Conservation (phyloP, 2,329 filamentous ascomycete species). For the Colletotrichum sp. region DNA sequence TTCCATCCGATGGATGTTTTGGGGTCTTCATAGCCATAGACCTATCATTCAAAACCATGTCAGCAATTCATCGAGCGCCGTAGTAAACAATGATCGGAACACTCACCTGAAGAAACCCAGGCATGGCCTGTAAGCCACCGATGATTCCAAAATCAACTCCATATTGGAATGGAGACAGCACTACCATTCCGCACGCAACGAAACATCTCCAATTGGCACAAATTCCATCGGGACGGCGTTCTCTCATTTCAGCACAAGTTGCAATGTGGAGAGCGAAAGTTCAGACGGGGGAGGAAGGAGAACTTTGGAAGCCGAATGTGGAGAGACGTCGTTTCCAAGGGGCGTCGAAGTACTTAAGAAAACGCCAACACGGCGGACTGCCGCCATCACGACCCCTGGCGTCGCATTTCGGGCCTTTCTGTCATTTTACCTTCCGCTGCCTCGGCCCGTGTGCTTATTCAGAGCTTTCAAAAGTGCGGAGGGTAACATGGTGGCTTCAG, state of each 20-base stretch:
- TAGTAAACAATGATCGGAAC: accelerated
- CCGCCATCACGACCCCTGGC: neutral
- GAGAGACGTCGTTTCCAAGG: neutral
- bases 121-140: conserved; percentile 55
- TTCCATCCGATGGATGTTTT: conserved; percentile 46
- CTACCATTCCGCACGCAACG: conserved; percentile 47
- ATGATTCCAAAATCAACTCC: conserved; percentile 57
- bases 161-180: conserved; percentile 45
- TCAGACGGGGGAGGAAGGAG: neutral
- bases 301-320: neutral
- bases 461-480: neutral
- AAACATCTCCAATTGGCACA: conserved; percentile 48
- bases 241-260: neutral
- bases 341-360: neutral
- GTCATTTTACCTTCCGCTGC: neutral
- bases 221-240: neutral
- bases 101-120: conserved; percentile 44
- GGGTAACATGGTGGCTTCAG: neutral
- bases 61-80: neutral
- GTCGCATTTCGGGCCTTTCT: neutral
- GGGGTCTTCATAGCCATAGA: neutral
- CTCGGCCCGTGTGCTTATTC: neutral
- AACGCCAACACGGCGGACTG: neutral
- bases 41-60: neutral
- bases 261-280: neutral